Percentiles rank a stretch among this genome's conserved stretches.
These are phyloP conservation scores for Guadua angustifolia DNA, from an alignment of 176 grass and related monocot species.

Conservation along the genomic window DNA sequence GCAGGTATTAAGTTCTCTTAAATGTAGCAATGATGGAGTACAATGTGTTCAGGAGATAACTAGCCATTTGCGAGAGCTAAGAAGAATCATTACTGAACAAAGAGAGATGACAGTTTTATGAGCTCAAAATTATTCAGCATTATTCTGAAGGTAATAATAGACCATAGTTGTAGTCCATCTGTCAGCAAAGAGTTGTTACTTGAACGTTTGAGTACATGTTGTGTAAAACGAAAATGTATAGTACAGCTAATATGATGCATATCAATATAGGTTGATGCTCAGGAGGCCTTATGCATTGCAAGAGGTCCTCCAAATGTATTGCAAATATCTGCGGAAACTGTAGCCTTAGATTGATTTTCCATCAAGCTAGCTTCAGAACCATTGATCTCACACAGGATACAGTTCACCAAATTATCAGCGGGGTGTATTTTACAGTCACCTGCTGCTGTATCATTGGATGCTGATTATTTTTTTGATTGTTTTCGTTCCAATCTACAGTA, in stretches of 20 bases:
- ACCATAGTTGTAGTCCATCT: slow-evolving; percentile 15
- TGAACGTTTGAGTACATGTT: not conserved
- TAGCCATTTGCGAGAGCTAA: slow-evolving; percentile 60
- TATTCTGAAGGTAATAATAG: slow-evolving; percentile 48
- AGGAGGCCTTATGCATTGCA: not conserved
- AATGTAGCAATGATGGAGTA: slow-evolving; percentile 49
- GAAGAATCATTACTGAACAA: slow-evolving; percentile 51
- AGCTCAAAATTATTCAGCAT: slow-evolving; percentile 30
- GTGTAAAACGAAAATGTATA: slow-evolving; percentile 21
- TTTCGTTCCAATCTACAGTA: not conserved
- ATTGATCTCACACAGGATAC: not conserved
- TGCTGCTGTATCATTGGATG: not conserved
- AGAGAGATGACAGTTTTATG: slow-evolving; percentile 42
- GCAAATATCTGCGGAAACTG: not conserved
- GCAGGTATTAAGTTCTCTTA: slow-evolving; percentile 64
- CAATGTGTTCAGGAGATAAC: slow-evolving; percentile 67
- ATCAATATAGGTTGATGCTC: slow-evolving; percentile 1
- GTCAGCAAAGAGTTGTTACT: not conserved
- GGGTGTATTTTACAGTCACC: not conserved
- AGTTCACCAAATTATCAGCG: not conserved
- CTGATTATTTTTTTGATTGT: not conserved
- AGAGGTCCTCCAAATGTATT: slow-evolving; percentile 2
- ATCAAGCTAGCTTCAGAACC: not conserved
- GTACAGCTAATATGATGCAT: slow-evolving; percentile 2
- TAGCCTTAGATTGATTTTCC: slow-evolving; percentile 11